Percentiles rank a stretch among this genome's conserved stretches.
Conservation (phyloP, 257 asterid species). For the Cinchona pubescens region DNA sequence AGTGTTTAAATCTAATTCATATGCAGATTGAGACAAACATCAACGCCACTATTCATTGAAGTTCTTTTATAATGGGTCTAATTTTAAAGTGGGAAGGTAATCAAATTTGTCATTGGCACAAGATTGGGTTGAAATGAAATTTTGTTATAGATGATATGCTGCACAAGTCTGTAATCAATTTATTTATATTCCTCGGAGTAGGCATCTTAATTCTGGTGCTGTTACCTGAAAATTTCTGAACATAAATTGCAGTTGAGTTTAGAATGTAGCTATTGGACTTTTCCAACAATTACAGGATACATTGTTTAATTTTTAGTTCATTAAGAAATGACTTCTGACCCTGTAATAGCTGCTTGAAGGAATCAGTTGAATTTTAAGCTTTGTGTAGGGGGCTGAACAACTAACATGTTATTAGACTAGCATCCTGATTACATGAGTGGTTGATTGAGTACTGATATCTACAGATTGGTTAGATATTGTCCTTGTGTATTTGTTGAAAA, state of each 20-base stretch:
- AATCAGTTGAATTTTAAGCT: not conserved
- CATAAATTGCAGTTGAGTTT: not conserved
- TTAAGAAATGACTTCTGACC: not conserved
- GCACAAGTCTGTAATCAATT: not conserved
- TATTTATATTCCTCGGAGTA: not conserved
- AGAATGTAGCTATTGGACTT: not conserved
- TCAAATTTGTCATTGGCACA: not conserved
- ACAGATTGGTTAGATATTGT: not conserved
- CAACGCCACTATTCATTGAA: not conserved
- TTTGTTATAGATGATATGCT: not conserved
- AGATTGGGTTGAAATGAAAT: not conserved
- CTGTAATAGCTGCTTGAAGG: not conserved
- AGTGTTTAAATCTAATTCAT: not conserved
- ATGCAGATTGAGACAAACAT: not conserved
- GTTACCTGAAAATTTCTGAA: not conserved
- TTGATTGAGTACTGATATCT: not conserved
- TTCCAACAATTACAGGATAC: not conserved
- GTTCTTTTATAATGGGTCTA: not conserved
- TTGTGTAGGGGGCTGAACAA: not conserved
- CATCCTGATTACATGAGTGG: not conserved
- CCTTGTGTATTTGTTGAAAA: not conserved
- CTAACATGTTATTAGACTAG: not conserved
- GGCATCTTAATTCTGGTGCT: not conserved
- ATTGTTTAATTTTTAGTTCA: not conserved
- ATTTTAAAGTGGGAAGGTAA: not conserved